Evolutionary conservation across 1,284 basidiomycete species (phyloP).

Genomic region (Pascua sp.): DNA sequence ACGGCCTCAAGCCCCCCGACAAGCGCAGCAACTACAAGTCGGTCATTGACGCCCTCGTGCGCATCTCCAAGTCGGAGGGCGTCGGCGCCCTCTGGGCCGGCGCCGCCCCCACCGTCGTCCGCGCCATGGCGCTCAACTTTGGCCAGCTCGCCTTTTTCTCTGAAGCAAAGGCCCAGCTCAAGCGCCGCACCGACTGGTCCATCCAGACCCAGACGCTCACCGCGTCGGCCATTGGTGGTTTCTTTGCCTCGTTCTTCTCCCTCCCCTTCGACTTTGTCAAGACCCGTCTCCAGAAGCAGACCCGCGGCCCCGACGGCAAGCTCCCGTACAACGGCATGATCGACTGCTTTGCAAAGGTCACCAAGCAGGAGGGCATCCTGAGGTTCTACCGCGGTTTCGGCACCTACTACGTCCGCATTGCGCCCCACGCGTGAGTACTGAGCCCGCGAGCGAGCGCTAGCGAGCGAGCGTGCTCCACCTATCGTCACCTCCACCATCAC

Average conservation of each 20-base stretch:
- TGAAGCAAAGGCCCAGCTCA: conserved; percentile 3
- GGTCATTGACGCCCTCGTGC: conserved; percentile 1
- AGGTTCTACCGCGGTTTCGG: conserved; percentile 6
- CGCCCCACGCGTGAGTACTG: conserved; percentile 7
- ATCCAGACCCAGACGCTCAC: neutral
- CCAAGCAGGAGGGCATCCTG: neutral
- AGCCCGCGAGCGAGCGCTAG: too few species aligned
- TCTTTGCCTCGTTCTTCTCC: conserved; percentile 7
- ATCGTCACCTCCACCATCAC: neutral
- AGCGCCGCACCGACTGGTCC: neutral
- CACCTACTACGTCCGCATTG: conserved; percentile 8
- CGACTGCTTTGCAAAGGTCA: conserved; percentile 5
- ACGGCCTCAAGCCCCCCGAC: conserved; percentile 4
- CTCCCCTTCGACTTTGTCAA: conserved; percentile 6
- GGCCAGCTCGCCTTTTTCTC: conserved; percentile 6
- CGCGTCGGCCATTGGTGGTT: conserved; percentile 1
- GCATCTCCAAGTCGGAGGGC: conserved; percentile 1
- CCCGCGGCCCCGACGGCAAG: neutral
- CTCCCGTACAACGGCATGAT: conserved; percentile 3
- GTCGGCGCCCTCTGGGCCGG: conserved; percentile 2
- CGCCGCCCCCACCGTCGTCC: conserved; percentile 1
- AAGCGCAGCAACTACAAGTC: conserved; percentile 1
- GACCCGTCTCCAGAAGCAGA: conserved; percentile 6
- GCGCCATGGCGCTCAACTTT: conserved; percentile 8
- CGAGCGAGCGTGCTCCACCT: too few species aligned